These are phyloP conservation scores for Rosa lucieae DNA, from an alignment of 306 rosid genomes.

Conservation along the genomic window DNA sequence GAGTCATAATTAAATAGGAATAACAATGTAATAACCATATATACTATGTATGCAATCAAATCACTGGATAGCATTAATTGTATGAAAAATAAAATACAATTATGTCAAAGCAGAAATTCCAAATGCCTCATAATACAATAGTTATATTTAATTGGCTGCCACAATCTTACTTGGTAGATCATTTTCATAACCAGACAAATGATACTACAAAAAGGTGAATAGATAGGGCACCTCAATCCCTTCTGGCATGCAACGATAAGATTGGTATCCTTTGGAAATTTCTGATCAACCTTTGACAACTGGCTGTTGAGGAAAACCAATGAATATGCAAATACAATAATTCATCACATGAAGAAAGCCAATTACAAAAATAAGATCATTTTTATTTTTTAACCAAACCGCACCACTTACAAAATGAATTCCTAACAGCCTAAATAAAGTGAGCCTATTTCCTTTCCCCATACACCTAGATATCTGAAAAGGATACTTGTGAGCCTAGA, in stretches of 20 bases:
- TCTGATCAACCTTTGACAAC: constrained; percentile 65
- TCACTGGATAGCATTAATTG: background rate
- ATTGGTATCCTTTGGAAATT: constrained; percentile 76
- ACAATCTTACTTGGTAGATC: background rate
- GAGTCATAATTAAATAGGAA: background rate
- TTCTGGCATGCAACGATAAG: constrained; percentile 92
- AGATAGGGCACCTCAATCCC: constrained; percentile 67
- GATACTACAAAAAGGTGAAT: constrained; percentile 21
- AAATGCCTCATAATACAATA: constrained; percentile 18
- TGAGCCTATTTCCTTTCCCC: too few relatives aligned
- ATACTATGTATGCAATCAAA: background rate
- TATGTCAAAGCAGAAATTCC: background rate
- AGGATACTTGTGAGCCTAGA: too few relatives aligned
- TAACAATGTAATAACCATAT: background rate
- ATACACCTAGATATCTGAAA: too few relatives aligned
- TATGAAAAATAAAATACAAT: background rate
- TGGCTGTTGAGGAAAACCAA: constrained; percentile 49
- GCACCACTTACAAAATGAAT: too few relatives aligned
- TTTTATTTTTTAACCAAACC: too few relatives aligned
- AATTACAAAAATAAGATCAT: constrained; percentile 8
- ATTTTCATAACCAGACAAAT: constrained; percentile 16
- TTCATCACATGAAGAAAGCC: constrained; percentile 8
- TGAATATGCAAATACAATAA: constrained; percentile 17
- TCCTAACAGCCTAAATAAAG: too few relatives aligned
- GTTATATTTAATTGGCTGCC: background rate